Conservation (phyloP, 23 red algal species). For the Gracilaria gracilis region DNA sequence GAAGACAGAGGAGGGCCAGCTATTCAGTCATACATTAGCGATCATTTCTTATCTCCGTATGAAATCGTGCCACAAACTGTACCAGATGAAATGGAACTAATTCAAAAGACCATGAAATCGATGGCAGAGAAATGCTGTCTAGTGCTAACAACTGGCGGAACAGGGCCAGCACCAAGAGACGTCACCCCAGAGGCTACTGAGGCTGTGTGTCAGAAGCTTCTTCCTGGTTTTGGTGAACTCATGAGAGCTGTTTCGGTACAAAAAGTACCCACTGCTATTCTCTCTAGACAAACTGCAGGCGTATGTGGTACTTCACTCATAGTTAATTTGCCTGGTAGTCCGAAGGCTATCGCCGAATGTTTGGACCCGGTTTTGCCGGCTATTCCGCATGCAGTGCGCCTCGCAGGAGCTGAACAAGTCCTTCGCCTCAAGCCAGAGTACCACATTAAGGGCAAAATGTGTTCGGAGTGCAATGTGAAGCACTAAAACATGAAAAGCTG, state of each 20-base stretch:
- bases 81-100: slow-evolving; percentile 67
- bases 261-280: slow-evolving; percentile 81
- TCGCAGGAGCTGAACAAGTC: slow-evolving; percentile 46
- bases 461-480: slow-evolving; percentile 39
- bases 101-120: slow-evolving; percentile 56
- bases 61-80: slow-evolving; percentile 55
- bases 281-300: slow-evolving; percentile 73
- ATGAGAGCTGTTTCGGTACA: slow-evolving; percentile 74
- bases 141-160: slow-evolving; percentile 86
- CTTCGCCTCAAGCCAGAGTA: slow-evolving; percentile 36
- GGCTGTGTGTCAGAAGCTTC: slow-evolving; percentile 80
- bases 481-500: slow-evolving; percentile 25
- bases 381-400: slow-evolving; percentile 64
- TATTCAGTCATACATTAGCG: slow-evolving; percentile 42
- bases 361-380: slow-evolving; percentile 74
- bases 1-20: slow-evolving; percentile 80
- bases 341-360: slow-evolving; percentile 79
- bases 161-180: slow-evolving; percentile 81
- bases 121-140: slow-evolving; percentile 55
- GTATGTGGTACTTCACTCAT: slow-evolving; percentile 65
- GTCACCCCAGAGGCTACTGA: slow-evolving; percentile 89
- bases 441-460: slow-evolving; percentile 50
- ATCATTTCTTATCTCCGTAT: slow-evolving; percentile 57
- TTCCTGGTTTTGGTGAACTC: slow-evolving; percentile 85
- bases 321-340: slow-evolving; percentile 81